Conservation (phyloP, 2,329 filamentous ascomycete species). For the Bipolaris victoriae region DNA sequence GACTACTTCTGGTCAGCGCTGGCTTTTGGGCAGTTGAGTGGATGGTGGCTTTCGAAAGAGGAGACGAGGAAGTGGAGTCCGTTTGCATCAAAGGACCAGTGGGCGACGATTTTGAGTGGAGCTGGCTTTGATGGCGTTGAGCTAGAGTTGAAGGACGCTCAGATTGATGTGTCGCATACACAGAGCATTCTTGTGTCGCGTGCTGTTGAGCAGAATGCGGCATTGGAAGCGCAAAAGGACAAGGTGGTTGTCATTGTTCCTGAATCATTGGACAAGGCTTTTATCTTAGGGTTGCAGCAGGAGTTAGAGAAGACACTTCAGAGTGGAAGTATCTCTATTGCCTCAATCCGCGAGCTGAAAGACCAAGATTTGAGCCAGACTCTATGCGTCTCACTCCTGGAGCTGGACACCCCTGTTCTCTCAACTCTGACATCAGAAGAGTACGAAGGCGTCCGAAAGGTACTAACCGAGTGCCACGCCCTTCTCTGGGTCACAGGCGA, state of each 20-base stretch:
- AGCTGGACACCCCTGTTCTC: background rate
- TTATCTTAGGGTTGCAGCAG: background rate
- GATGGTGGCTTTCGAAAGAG: constrained; percentile 6
- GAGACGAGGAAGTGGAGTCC: constrained; percentile 2
- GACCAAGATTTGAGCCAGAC: background rate
- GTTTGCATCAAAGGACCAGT: constrained; percentile 1
- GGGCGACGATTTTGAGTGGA: background rate
- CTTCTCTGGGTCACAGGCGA: constrained; percentile 1
- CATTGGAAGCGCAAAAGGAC: background rate
- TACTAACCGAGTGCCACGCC: background rate
- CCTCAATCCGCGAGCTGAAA: background rate
- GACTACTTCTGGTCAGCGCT: constrained; percentile 4
- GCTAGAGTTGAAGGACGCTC: constrained; percentile 2
- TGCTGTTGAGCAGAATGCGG: background rate
- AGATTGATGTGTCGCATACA: background rate
- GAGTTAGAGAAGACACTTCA: background rate
- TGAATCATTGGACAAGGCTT: background rate
- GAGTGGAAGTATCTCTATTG: background rate
- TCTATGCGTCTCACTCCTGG: background rate
- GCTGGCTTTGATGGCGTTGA: background rate
- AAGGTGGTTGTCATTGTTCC: background rate
- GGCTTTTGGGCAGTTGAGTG: constrained; percentile 2
- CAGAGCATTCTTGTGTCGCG: constrained; percentile 4
- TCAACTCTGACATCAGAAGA: background rate
- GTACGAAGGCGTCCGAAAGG: constrained; percentile 2